Evolutionary conservation across 352 stramenopile genomes (phyloP).

Genomic region (Globisporangium echinulatum): DNA sequence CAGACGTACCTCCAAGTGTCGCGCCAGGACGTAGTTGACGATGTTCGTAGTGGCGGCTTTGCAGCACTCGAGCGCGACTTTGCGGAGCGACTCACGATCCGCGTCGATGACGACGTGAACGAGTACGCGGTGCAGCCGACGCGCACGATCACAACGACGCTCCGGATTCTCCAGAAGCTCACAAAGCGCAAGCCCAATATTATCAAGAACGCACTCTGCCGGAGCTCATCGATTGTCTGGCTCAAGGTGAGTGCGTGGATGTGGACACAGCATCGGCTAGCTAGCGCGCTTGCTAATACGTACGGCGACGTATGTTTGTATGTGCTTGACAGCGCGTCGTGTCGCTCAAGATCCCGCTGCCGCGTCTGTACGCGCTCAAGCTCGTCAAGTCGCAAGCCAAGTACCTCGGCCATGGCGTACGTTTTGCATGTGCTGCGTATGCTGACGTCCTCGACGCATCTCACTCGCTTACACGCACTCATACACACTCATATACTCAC

Average conservation of each 20-base stretch:
- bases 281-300: no score
- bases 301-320: no score
- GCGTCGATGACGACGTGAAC: constrained; percentile 59
- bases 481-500: no score
- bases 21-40: constrained; percentile 36
- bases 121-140: constrained; percentile 65
- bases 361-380: constrained; percentile 72
- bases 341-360: constrained; percentile 55
- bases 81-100: constrained; percentile 43
- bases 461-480: no score
- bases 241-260: constrained; percentile 38
- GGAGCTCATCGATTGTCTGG: constrained; percentile 72
- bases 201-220: constrained; percentile 76
- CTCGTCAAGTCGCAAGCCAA: constrained; percentile 83
- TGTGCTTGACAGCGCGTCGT: constrained; percentile 41
- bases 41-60: constrained; percentile 49
- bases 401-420: constrained; percentile 72
- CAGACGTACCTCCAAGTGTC: constrained; percentile 71
- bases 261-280: no score
- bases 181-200: constrained; percentile 83
- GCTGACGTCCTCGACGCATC: no score
- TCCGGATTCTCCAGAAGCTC: constrained; percentile 76
- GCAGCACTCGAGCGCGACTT: constrained; percentile 52
- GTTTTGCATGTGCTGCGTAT: background rate
- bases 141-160: constrained; percentile 67